phyloP scores from a whole-genome alignment of 495 filamentous ascomycete genomes.

The Aspergillus sparsus region DNA sequence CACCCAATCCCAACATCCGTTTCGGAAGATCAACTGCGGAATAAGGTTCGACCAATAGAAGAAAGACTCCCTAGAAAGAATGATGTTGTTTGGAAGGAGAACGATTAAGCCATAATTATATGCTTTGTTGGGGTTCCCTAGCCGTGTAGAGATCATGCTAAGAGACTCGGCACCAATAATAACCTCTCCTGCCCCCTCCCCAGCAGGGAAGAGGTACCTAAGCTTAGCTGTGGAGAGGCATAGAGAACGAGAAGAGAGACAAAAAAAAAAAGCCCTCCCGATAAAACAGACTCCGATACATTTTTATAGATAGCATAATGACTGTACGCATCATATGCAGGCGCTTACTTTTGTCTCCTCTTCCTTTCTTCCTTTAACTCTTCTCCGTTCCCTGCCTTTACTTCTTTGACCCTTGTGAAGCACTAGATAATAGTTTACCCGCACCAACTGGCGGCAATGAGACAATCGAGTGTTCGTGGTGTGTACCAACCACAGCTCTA shows the following conservation, averaged over 20 bases:
- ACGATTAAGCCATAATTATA: neutral
- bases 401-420: neutral
- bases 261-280: too few species aligned
- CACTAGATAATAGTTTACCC: neutral
- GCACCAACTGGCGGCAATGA: neutral
- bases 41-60: neutral
- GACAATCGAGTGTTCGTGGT: too few species aligned
- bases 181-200: neutral
- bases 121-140: constrained; percentile 15
- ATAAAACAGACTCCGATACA: too few species aligned
- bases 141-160: constrained; percentile 7
- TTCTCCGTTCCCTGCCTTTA: neutral
- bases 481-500: neutral
- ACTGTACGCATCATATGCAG: neutral
- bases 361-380: neutral
- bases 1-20: constrained; percentile 58
- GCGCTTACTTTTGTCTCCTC: neutral
- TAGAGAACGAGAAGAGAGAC: too few species aligned
- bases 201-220: neutral
- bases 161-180: constrained; percentile 10
- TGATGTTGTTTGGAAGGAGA: neutral
- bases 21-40: constrained; percentile 18
- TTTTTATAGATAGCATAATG: too few species aligned
- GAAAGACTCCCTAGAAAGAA: neutral
- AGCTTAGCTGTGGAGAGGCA: too few species aligned